Conservation (phyloP, 441 rosid species). For the Erysimum pusillum region DNA sequence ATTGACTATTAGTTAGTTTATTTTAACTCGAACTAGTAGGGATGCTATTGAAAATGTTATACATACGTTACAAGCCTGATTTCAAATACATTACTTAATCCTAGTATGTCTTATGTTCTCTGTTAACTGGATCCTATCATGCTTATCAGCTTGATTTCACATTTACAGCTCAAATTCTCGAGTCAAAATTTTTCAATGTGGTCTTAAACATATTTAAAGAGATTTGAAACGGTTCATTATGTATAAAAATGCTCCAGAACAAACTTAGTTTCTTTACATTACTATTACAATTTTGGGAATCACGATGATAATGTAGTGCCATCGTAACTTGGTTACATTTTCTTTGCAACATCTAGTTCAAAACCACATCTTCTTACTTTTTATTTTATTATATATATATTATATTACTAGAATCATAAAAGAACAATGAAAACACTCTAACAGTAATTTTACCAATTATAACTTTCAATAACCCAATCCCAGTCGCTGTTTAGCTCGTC, state of each 20-base stretch:
- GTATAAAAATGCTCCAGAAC: not conserved
- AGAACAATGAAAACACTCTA: slow-evolving; percentile 40
- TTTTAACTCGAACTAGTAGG: too few relatives aligned
- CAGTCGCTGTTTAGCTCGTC: slow-evolving; percentile 28
- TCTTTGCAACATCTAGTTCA: slow-evolving; percentile 33
- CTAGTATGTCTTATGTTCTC: not conserved
- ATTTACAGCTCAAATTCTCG: not conserved
- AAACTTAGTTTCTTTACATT: slow-evolving; percentile 43
- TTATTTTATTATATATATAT: slow-evolving; percentile 31
- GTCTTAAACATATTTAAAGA: not conserved
- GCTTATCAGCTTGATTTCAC: not conserved
- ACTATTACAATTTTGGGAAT: slow-evolving; percentile 26
- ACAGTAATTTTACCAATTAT: slow-evolving; percentile 18
- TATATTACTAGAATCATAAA: slow-evolving; percentile 33
- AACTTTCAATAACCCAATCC: slow-evolving; percentile 28
- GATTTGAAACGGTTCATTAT: slow-evolving; percentile 1
- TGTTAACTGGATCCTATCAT: not conserved
- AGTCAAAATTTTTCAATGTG: not conserved
- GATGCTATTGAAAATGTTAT: too few relatives aligned
- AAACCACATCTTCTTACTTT: slow-evolving; percentile 20
- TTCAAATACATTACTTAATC: not conserved
- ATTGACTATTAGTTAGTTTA: too few relatives aligned
- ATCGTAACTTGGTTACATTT: slow-evolving; percentile 27
- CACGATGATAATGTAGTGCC: slow-evolving; percentile 27
- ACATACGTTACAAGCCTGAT: not conserved